Percentiles rank a stretch among this genome's conserved stretches.
Conservation (phyloP, 768 basidiomycete species). For the Gyrodon lividus region DNA sequence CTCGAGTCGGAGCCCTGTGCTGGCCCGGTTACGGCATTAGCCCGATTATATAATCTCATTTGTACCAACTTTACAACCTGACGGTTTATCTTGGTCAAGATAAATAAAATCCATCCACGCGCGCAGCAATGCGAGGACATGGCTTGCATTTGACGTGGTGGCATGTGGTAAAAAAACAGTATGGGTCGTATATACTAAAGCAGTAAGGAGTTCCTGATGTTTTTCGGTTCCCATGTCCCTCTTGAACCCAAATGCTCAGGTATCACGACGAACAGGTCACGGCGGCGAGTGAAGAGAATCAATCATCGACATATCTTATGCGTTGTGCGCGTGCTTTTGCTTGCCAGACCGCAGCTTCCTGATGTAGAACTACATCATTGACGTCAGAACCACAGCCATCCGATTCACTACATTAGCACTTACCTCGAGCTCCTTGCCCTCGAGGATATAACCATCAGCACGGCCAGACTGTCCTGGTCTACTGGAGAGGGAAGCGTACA, state of each 20-base stretch:
- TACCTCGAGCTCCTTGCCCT: constrained; percentile 98
- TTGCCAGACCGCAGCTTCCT: constrained; percentile 92
- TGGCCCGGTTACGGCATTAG: constrained; percentile 33
- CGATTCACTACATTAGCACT: constrained; percentile 12
- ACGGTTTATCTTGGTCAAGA: constrained; percentile 1
- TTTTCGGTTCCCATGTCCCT: constrained; percentile 5
- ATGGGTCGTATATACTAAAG: constrained; percentile 12
- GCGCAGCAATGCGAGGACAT: constrained; percentile 8
- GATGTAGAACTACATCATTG: constrained; percentile 75
- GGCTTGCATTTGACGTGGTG: constrained; percentile 4
- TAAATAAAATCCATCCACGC: not conserved
- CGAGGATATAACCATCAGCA: constrained; percentile 94
- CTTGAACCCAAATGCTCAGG: constrained; percentile 3
- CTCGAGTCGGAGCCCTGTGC: constrained; percentile 6
- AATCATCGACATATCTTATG: constrained; percentile 24
- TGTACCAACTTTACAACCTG: not conserved
- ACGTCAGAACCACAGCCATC: constrained; percentile 20
- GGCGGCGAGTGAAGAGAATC: not conserved
- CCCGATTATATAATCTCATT: constrained; percentile 7
- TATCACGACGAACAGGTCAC: constrained; percentile 2
- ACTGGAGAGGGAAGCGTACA: constrained; percentile 91
- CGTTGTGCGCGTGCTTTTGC: constrained; percentile 82
- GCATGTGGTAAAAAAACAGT: constrained; percentile 6
- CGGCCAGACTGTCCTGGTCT: constrained; percentile 97
- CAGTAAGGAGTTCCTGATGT: constrained; percentile 7